Evolutionary conservation across 202 grass and related monocot genomes (phyloP).

Genomic region (Eragrostis tef): DNA sequence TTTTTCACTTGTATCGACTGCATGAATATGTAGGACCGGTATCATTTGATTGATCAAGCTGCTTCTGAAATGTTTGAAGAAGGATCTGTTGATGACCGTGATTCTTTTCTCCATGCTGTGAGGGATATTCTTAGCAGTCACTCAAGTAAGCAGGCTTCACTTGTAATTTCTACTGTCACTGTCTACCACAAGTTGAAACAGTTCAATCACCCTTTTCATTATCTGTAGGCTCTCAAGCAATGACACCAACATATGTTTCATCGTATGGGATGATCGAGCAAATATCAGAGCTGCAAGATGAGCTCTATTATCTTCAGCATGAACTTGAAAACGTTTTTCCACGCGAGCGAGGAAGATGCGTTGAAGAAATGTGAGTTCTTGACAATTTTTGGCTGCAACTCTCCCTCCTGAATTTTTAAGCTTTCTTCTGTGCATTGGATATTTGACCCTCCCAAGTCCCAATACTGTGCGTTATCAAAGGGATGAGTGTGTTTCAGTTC

Average conservation of each 20-base stretch:
- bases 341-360: slow-evolving; percentile 74
- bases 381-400: background rate
- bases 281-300: slow-evolving; percentile 67
- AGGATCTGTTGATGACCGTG: slow-evolving; percentile 83
- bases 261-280: slow-evolving; percentile 83
- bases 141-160: slow-evolving; percentile 55
- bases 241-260: slow-evolving; percentile 71
- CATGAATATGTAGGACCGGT: slow-evolving; percentile 58
- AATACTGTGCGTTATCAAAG: background rate
- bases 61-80: slow-evolving; percentile 72
- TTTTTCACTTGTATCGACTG: slow-evolving; percentile 36
- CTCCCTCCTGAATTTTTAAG: slow-evolving; percentile 12
- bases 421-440: slow-evolving; percentile 26
- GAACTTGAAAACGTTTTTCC: slow-evolving; percentile 82
- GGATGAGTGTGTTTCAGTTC: background rate
- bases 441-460: background rate
- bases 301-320: slow-evolving; percentile 73
- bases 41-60: slow-evolving; percentile 70
- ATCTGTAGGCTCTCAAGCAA: slow-evolving; percentile 61
- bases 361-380: slow-evolving; percentile 68
- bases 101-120: slow-evolving; percentile 78
- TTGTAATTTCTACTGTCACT: background rate
- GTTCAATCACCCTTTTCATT: slow-evolving; percentile 26
- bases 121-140: slow-evolving; percentile 81
- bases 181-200: slow-evolving; percentile 21